Evolutionary conservation across 176 grass and related monocot genomes (phyloP), one percentile per base, ranked within the genome.

Genomic region (Dactylis glomerata): DNA sequence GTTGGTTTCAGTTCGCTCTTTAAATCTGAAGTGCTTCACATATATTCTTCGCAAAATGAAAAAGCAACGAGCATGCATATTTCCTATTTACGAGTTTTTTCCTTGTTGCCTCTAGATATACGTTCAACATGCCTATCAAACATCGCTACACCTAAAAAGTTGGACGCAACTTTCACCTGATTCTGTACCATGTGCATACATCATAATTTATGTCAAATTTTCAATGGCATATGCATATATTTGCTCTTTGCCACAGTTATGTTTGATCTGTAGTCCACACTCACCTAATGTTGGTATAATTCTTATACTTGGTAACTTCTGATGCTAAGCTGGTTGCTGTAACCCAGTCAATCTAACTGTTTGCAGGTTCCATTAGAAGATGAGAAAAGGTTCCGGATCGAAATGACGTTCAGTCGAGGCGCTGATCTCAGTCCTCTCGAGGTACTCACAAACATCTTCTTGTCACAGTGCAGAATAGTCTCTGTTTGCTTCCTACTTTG

Each of bases 401-500:
- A 99, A 87, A 99, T 96, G 96, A 94, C 89, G 4, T 99, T 99
- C 76, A 99, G 96, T 81, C 91, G 88, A 49, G 96, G 96, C 59
- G 96, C 96, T 3, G 91, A 99, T 94, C 92, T 99, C 73, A 92
- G 91, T 64, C 93, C 93, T 78, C 65, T 99, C 27, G 89, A 99
- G 93, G 96, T 99, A 65, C 85, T 82, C 72, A 30, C 27, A 1
- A 31, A 32, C 42, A 5, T 62, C 38, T 81, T 96, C 20, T 96
- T 4, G 55, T 34, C 36, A 20, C n/a, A 56, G 19, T 47, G 10
- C 16, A 40, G 36, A 31, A 71, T 71, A 22, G 73, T 7, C 30
- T 79, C 32, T 24, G 27, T 17, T 79, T 67, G 45, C 37, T 76
- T 34, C 8, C 2, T 61, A 36, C 40, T 62, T 62, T 26, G 8